Evolutionary conservation across 2,329 filamentous ascomycete species (phyloP).

Genomic region (Talaromyces sp.): DNA sequence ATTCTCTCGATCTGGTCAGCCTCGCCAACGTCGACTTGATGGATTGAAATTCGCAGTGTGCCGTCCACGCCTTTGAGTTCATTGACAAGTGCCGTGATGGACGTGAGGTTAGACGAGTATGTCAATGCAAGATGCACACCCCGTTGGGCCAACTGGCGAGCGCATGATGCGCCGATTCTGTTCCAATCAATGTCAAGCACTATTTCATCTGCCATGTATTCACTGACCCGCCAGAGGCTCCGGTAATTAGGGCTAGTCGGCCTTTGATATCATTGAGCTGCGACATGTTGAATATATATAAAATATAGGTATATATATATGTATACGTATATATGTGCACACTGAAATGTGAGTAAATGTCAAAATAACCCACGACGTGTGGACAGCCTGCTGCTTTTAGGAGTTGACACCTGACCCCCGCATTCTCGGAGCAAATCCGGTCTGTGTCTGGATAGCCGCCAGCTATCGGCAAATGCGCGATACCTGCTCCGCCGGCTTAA

Average conservation of each 20-base stretch:
- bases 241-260: slow-evolving; percentile 55
- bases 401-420: neutral
- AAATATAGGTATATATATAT: neutral
- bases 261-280: slow-evolving; percentile 44
- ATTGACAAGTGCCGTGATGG: slow-evolving; percentile 41
- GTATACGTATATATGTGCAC: neutral
- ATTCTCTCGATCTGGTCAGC: slow-evolving; percentile 50
- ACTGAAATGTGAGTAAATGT: neutral
- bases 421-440: neutral
- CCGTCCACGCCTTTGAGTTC: slow-evolving; percentile 33
- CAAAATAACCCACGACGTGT: neutral
- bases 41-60: slow-evolving; percentile 44
- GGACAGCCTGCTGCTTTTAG: neutral
- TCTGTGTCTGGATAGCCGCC: neutral
- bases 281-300: neutral
- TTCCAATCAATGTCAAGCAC: neutral
- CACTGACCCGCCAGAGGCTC: slow-evolving; percentile 55
- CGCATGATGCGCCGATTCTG: slow-evolving; percentile 58
- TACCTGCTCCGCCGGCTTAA: neutral
- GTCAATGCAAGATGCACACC: slow-evolving; percentile 55
- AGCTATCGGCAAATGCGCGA: neutral
- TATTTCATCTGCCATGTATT: neutral
- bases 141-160: slow-evolving; percentile 48
- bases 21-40: slow-evolving; percentile 55
- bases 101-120: slow-evolving; percentile 49